Base-by-base conservation (phyloP, 2,329 filamentous ascomycete genomes). In the Sporothrix dimorphospora region DNA sequence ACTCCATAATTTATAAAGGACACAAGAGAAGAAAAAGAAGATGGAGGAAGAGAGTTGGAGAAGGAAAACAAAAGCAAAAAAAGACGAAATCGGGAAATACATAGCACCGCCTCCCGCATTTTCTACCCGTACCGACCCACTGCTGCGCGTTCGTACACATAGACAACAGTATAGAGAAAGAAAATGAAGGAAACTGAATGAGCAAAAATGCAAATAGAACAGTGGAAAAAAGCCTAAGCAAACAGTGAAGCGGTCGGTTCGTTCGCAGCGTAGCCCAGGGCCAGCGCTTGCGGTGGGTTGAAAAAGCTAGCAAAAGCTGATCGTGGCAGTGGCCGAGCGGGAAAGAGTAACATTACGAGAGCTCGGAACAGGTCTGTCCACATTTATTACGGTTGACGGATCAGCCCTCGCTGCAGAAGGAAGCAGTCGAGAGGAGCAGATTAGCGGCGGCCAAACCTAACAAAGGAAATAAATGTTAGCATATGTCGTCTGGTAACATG, bases 401-500 rank as follows among this genome's bases (percentile, higher is more conserved):
- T 65, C 59, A 45, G 59, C 40, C 40, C 21, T 42, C 14, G 59
- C 21, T n/a, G 59, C 21, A 4, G 38, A 38, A 45, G 38, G 38
- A 6, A 14, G 38, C 38, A 34, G 72, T 67, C 73, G 71, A 53
- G 59, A 34, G 30, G 57, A 69, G 71, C 45, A 14, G 47, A 79
- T 90, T 94, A 97, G 92, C 94, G 93, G 85, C 94, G 92, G 87
- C 94, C 93, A 91, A 97, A 97, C 91, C 94, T 97, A 92, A n/a
- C n/a, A 87, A 92, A 89, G 83, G 88, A 85, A 86, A 85, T 87
- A 87, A 88, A 85, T 90, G 27, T 90, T 53, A 53, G 69, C 40
- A 84, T 88, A 87, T 83, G 90, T 81, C 40, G 11, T 63, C 2
- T 40, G 30, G 11, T 40, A n/a, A n/a, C n/a, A 71, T 82, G 88